Conservation (phyloP, 768 basidiomycete genomes). For the Lactarius pseudohatsudake region DNA sequence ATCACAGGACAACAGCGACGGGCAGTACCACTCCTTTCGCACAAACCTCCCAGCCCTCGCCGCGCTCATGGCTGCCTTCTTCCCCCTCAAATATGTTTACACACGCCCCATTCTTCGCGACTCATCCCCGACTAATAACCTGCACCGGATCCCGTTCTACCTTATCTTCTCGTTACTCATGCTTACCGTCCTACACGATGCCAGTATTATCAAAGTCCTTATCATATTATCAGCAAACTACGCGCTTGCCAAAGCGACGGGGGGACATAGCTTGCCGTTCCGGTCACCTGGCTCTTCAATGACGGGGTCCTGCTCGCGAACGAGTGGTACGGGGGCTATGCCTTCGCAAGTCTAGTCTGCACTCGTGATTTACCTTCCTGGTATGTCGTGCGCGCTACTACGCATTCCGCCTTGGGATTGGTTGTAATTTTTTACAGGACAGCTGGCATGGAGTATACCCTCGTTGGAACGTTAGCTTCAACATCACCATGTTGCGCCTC, state of each 20-base stretch:
- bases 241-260: conserved; percentile 49
- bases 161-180: conserved; percentile 60
- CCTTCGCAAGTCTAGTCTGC: conserved; percentile 56
- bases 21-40: conserved; percentile 87
- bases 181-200: conserved; percentile 76
- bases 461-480: conserved; percentile 92
- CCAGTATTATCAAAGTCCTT: conserved; percentile 75
- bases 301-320: conserved; percentile 70
- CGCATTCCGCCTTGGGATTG: too few species aligned
- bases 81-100: conserved; percentile 57
- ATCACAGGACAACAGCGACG: conserved; percentile 84
- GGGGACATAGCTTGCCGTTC: conserved; percentile 47
- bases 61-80: conserved; percentile 49
- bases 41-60: conserved; percentile 68
- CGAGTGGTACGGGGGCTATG: conserved; percentile 73
- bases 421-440: conserved; percentile 48
- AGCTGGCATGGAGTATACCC: conserved; percentile 72
- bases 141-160: conserved; percentile 57
- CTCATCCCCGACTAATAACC: conserved; percentile 33
- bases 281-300: conserved; percentile 80
- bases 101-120: conserved; percentile 32
- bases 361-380: conserved; percentile 54
- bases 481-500: conserved; percentile 92
- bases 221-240: conserved; percentile 72
- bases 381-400: conserved; percentile 45